A percentile compares a stretch with the other conserved stretches of the same genome.
Conservation (phyloP, 2,329 filamentous ascomycete genomes). For the Mycocentrospora acerina region DNA sequence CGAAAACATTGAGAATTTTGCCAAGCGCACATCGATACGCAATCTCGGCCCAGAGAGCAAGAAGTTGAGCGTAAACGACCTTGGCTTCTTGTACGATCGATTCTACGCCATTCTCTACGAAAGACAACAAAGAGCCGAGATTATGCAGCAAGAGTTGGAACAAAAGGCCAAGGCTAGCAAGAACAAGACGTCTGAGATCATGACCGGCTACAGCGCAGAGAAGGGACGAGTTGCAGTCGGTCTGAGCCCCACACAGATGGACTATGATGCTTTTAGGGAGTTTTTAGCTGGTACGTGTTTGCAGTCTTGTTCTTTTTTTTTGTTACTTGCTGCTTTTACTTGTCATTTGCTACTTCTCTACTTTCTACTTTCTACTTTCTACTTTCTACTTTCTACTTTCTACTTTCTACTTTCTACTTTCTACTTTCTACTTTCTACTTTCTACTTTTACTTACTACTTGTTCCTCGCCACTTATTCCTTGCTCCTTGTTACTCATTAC, state of each 20-base stretch:
- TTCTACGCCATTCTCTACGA: constrained; percentile 94
- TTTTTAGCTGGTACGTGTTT: constrained; percentile 73
- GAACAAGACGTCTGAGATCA: constrained; percentile 53
- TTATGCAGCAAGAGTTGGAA: constrained; percentile 66
- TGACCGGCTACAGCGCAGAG: constrained; percentile 62
- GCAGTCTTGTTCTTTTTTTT: too few relatives aligned
- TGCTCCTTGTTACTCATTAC: too few relatives aligned
- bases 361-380: too few relatives aligned
- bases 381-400: too few relatives aligned
- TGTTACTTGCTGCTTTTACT: too few relatives aligned
- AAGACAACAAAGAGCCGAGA: constrained; percentile 77
- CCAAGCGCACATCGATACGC: constrained; percentile 92
- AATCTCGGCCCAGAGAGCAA: constrained; percentile 97
- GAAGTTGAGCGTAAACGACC: constrained; percentile 78
- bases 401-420: too few relatives aligned
- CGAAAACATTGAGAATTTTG: constrained; percentile 95
- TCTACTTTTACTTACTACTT: too few relatives aligned
- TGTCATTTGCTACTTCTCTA: too few relatives aligned
- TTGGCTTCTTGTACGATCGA: constrained; percentile 87
- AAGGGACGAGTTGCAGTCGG: constrained; percentile 86
- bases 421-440: too few relatives aligned
- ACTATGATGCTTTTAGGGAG: constrained; percentile 93
- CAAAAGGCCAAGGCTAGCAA: constrained; percentile 68
- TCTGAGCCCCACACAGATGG: constrained; percentile 89
- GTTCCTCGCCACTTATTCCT: too few relatives aligned